Evolutionary conservation across 2,329 filamentous ascomycete species (phyloP).

Genomic region (Colletotrichum tanaceti): DNA sequence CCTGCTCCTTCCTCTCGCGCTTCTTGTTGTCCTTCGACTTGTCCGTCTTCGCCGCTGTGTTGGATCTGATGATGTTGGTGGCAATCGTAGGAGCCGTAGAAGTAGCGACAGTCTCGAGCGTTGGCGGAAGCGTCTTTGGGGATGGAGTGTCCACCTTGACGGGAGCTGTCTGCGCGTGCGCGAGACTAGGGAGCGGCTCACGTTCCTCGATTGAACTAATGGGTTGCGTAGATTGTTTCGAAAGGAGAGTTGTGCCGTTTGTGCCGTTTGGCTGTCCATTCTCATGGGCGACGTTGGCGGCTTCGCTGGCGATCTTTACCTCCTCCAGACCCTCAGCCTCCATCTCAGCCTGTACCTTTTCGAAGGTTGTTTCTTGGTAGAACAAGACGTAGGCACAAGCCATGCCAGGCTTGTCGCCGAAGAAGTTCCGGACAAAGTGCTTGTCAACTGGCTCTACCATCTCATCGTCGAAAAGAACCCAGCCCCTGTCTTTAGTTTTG

Average conservation of each 20-base stretch:
- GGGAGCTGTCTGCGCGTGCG: conserved; percentile 75
- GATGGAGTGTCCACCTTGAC: conserved; percentile 46
- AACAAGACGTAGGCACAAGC: conserved; percentile 98
- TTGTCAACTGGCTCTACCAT: conserved; percentile 99
- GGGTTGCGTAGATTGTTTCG: conserved; percentile 64
- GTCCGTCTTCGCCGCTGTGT: conserved; percentile 42
- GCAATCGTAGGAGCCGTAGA: conserved; percentile 46
- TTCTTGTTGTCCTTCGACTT: conserved; percentile 71
- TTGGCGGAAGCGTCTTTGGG: conserved; percentile 44
- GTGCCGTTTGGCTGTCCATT: conserved; percentile 60
- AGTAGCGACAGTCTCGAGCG: conserved; percentile 50
- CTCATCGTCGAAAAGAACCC: conserved; percentile 97
- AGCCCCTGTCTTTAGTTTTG: conserved; percentile 95
- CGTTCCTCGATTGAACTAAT: conserved; percentile 58
- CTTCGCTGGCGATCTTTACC: conserved; percentile 65
- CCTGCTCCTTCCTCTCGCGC: conserved; percentile 76
- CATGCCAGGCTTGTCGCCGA: conserved; percentile 89
- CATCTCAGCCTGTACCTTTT: conserved; percentile 79
- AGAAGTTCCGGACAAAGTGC: conserved; percentile 95
- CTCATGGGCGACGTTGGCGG: conserved; percentile 66
- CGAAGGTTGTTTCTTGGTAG: conserved; percentile 88
- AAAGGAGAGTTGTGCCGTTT: conserved; percentile 59
- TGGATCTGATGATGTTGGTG: conserved; percentile 39
- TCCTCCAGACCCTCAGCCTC: conserved; percentile 81
- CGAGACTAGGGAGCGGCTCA: conserved; percentile 68